Percentiles rank a stretch among this genome's conserved stretches.
Evolutionary conservation across 139 green algal species (phyloP).

Genomic region (Limnomonas spitsbergensis): DNA sequence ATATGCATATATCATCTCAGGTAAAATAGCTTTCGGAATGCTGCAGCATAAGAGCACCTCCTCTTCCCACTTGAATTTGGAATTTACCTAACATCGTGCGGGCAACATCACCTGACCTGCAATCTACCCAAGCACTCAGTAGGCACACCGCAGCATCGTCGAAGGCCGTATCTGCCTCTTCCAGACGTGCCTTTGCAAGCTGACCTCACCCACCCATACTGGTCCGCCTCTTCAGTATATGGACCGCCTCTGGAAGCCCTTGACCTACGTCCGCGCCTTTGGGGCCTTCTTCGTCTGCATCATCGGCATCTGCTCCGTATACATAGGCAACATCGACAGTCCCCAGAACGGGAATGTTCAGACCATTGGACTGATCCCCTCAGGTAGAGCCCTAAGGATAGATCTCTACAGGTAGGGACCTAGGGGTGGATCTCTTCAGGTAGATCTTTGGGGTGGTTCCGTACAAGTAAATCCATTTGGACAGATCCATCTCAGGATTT

Average conservation of each 20-base stretch:
- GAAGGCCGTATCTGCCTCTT: too few relatives aligned
- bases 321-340: constrained; percentile 5
- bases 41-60: too few relatives aligned
- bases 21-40: too few relatives aligned
- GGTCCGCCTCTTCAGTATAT: not conserved
- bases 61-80: too few relatives aligned
- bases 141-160: not conserved
- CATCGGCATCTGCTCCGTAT: constrained; percentile 1
- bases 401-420: too few relatives aligned
- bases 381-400: constrained; percentile 4
- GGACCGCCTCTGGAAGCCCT: constrained; percentile 8
- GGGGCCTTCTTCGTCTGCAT: not conserved
- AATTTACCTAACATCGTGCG: too few relatives aligned
- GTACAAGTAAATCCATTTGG: too few relatives aligned
- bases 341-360: not conserved
- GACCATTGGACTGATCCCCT: not conserved
- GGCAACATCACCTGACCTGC: too few relatives aligned
- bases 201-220: not conserved
- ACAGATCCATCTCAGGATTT: too few relatives aligned
- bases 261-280: not conserved
- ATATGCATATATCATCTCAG: too few relatives aligned
- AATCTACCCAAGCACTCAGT: not conserved
- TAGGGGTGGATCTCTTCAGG: too few relatives aligned
- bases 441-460: too few relatives aligned
- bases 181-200: not conserved